phyloP scores from a whole-genome alignment of 2,329 filamentous ascomycete genomes.

The Coniochaeta ligniaria region DNA sequence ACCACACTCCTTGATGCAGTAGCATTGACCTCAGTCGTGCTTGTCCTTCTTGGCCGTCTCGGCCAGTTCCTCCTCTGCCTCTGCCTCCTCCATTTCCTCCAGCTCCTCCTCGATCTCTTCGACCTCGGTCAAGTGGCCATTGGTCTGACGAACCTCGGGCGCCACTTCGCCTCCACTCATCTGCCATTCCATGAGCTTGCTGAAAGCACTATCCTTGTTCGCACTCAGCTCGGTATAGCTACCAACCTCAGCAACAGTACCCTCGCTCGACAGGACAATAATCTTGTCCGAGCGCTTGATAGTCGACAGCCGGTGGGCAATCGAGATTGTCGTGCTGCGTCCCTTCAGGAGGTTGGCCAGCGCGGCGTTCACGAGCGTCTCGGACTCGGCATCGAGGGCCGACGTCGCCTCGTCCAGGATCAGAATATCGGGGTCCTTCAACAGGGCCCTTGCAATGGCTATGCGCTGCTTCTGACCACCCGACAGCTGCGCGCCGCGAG shows the following conservation, averaged over 20 bases:
- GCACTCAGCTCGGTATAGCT: constrained; percentile 71
- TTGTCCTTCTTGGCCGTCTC: constrained; percentile 9
- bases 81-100: constrained; percentile 27
- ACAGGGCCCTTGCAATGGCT: constrained; percentile 86
- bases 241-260: constrained; percentile 84
- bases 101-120: constrained; percentile 46
- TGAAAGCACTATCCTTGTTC: constrained; percentile 76
- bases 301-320: constrained; percentile 90
- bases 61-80: not conserved
- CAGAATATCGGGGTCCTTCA: constrained; percentile 94
- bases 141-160: constrained; percentile 26
- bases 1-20: not conserved
- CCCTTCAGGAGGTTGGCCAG: constrained; percentile 73
- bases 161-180: constrained; percentile 73
- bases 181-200: constrained; percentile 97
- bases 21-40: not conserved
- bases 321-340: constrained; percentile 93
- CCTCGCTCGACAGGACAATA: constrained; percentile 82
- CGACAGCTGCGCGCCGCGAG: constrained; percentile 85
- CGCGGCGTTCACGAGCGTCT: constrained; percentile 92
- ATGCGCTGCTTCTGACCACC: constrained; percentile 98
- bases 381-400: constrained; percentile 90
- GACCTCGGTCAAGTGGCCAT: constrained; percentile 38
- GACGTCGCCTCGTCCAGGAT: constrained; percentile 96
- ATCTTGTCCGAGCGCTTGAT: constrained; percentile 95